Evolutionary conservation across 2,329 filamentous ascomycete species (phyloP), one percentile per base, ranked within the genome.

Genomic region (Penicillium expansum): DNA sequence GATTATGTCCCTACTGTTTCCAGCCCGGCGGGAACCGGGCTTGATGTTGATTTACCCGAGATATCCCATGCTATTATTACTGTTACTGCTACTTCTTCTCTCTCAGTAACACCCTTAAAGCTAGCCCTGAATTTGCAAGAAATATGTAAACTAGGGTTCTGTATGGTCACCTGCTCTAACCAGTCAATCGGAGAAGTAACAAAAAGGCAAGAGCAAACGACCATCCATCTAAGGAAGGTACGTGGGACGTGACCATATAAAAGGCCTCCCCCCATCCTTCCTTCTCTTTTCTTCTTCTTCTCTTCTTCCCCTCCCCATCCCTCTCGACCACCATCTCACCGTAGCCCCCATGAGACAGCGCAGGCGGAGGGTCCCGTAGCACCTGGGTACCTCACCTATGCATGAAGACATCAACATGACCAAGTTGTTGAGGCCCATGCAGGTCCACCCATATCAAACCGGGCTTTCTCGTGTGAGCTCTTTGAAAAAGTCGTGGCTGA

Each of bases 61-160:
- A 64, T 64, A 64, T 64, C 62, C 60, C 53, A 63, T 66, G 49
- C 49, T 65, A 55, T 59, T 44, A 49, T 58, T 60, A 56, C 16
- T 45, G 18, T 55, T 45, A 7, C 35, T 20, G 5, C 22, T 29
- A 13, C 32, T 27, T 32, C 20, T 52, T n/a, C 11, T 45, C 27
- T 22, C 13, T 22, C 7, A 7, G 29, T 32, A 32, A 14, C 20
- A n/a, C 10, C 2, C n/a, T 16, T 22, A 5, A 8, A 22, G 2
- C 13, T 9, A 18, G 16, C 10, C 10, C 4, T 35, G 2, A 2
- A 32, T 14, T 30, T 9, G 11, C 11, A 22, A 32, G 8, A 11
- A 16, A 44, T 29, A 29, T 13, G 9, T 29, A n/a, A 27, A n/a
- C 8, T 32, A 47, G 44, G 30, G 18, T n/a, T 35, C 44, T 5